Evolutionary conservation across 805 yeast genomes (phyloP), one percentile per base, ranked within the genome.

Genomic region (Metschnikowia santaceciliae): DNA sequence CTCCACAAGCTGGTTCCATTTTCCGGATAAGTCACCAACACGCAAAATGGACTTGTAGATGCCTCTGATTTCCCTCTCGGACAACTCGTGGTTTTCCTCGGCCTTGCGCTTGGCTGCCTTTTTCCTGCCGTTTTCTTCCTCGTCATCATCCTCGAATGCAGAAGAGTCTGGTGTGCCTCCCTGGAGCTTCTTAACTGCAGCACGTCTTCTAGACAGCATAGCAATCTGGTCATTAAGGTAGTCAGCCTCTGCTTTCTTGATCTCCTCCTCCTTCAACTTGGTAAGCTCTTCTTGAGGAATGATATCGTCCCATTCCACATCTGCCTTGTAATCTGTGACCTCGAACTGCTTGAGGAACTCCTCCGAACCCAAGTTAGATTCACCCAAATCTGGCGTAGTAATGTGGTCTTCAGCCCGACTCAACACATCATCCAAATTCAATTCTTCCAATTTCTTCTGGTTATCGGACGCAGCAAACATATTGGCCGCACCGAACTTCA

Each of bases 251-350:
- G 84, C 80, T 47, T 87, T 79, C 65, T 83, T 86, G 75, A 86
- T 84, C 65, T 94, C 99, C 50, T 90, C 96, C 56, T 88, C 96
- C 66, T 94, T 94, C 60, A 94, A 77, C 65, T 87, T 89, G 53
- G 83, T 79, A 56, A 95, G 76, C 67, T 94, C 99, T 42, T 88
- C 96, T 57, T 89, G 91, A 0, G 99, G 99, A 61, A 94, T 94
- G 60, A 94, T 94, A 68, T 94, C 99, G 72, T 94, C 98, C 99
- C 99, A 94, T 56, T 90, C 95, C 54, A 92, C 90, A 67, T 92
- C 97, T 0, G 99, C 98, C 72, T 94, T 94, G 68, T 91, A 95
- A 66, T 94, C 99, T 0, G 99, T 94, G 48, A 94, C 99, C 70
- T 94, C 99, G 67, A 94, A 94, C 70, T 94, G 99, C 63, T 83